Evolutionary conservation across 768 basidiomycete genomes (phyloP).

Genomic region (Suillus tomentosus): DNA sequence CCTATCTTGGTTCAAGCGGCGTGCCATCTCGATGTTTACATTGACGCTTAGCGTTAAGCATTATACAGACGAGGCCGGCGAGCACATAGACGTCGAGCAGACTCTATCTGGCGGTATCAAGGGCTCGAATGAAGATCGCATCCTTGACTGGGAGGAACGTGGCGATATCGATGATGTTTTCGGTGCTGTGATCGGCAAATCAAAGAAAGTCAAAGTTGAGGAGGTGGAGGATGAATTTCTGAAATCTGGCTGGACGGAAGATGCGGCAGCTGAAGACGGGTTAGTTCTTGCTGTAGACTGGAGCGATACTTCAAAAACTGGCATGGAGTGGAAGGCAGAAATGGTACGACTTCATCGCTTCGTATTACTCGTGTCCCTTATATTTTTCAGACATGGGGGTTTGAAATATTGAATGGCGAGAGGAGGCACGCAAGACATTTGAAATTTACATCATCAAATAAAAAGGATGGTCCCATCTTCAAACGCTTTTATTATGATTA

Average conservation of each 20-base stretch:
- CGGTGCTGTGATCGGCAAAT: slow-evolving; percentile 56
- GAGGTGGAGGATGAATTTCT: slow-evolving; percentile 49
- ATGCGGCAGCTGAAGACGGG: slow-evolving; percentile 35
- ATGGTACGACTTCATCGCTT: slow-evolving; percentile 47
- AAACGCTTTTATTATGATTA: slow-evolving; percentile 68
- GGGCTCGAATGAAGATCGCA: slow-evolving; percentile 57
- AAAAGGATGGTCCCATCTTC: slow-evolving; percentile 51
- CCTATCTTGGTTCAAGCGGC: slow-evolving; percentile 70
- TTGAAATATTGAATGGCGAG: slow-evolving; percentile 60
- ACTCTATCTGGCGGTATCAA: slow-evolving; percentile 62
- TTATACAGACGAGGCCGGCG: slow-evolving; percentile 55
- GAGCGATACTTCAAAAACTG: slow-evolving; percentile 67
- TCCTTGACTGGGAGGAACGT: slow-evolving; percentile 56
- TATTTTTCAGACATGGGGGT: slow-evolving; percentile 55
- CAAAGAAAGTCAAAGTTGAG: slow-evolving; percentile 51
- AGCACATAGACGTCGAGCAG: slow-evolving; percentile 69
- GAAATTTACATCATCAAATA: slow-evolving; percentile 62
- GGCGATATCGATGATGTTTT: slow-evolving; percentile 61
- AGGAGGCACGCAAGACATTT: slow-evolving; percentile 63
- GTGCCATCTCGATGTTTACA: slow-evolving; percentile 55
- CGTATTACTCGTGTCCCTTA: slow-evolving; percentile 3
- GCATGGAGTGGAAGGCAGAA: slow-evolving; percentile 60
- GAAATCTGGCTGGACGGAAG: slow-evolving; percentile 44
- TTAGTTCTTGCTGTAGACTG: slow-evolving; percentile 42
- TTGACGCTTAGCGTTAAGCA: slow-evolving; percentile 67